Evolutionary conservation across 768 basidiomycete species (phyloP), one percentile per base, ranked within the genome.

Genomic region (Sarcomyxa edulis): DNA sequence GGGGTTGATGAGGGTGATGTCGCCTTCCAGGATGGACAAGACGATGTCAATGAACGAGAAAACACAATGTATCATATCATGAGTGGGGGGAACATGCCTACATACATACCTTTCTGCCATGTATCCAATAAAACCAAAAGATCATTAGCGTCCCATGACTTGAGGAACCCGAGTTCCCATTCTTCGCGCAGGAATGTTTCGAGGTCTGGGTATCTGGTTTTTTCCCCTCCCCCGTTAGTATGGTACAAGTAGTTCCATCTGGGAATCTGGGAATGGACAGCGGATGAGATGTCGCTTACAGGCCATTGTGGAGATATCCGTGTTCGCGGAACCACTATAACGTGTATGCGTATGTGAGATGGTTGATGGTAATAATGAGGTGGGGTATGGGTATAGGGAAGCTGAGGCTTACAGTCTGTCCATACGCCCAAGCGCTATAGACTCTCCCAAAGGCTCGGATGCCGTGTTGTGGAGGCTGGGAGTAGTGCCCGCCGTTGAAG

Each of bases 351-450:
- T 12, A 16, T 39, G n/a, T n/a, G n/a, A n/a, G n/a, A n/a, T n/a
- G n/a, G n/a, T n/a, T n/a, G 16, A n/a, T 6, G 26, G 22, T 12
- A 16, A 18, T 11, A 9, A 9, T 1, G 6, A 24, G 28, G 40
- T n/a, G n/a, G n/a, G n/a, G n/a, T n/a, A 6, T 19, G 5, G 12
- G 23, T 12, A 19, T 19, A 10, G 20, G 7, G 20, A 11, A 8
- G 32, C 21, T 30, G n/a, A 25, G 28, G 53, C 66, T 27, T 25
- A 69, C 75, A 19, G 73, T 63, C 49, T 77, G 74, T 7, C 76
- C 68, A 48, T 77, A 77, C 7, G 74, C 74, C 75, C 77, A 78
- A 19, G 72, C 74, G 28, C 69, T 70, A 44, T 75, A 78, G 3
- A 61, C 75, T 9, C 77, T 64, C 2, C 65, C 74, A 41, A 76